These are phyloP conservation scores for Ceratocystis huliohia DNA, from an alignment of 2,329 filamentous ascomycete species.

Conservation along the genomic window DNA sequence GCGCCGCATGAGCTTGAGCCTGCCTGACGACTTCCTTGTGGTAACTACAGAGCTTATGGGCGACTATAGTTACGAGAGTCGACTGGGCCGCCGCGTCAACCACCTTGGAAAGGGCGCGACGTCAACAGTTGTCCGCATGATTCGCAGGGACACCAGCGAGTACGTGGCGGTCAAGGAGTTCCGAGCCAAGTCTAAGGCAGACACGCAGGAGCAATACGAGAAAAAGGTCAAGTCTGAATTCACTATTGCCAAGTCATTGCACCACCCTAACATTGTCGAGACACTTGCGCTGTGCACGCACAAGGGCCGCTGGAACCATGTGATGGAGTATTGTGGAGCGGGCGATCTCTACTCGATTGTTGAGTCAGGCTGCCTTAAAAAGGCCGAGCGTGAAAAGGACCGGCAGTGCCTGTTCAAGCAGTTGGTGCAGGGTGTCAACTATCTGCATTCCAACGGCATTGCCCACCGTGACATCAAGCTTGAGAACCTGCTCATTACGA, in stretches of 20 bases:
- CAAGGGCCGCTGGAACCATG: conserved; percentile 69
- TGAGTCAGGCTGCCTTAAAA: conserved; percentile 54
- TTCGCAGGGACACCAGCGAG: conserved; percentile 52
- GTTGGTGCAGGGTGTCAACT: conserved; percentile 66
- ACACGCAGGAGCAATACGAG: conserved; percentile 62
- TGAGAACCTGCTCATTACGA: conserved; percentile 70
- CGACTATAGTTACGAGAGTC: conserved; percentile 59
- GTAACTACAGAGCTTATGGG: conserved; percentile 54
- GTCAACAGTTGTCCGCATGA: conserved; percentile 71
- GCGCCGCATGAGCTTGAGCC: conserved; percentile 59
- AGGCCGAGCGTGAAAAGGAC: conserved; percentile 52
- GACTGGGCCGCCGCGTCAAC: conserved; percentile 60
- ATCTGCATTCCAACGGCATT: conserved; percentile 72
- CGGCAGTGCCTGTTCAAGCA: conserved; percentile 83
- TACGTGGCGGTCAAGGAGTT: conserved; percentile 83
- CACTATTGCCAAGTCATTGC: conserved; percentile 70
- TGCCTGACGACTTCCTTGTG: conserved; percentile 62
- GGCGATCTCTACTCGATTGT: conserved; percentile 71
- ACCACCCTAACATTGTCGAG: conserved; percentile 79
- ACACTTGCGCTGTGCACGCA: conserved; percentile 65
- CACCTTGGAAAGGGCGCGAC: conserved; percentile 71
- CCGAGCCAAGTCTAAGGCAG: conserved; percentile 54
- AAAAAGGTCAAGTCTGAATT: conserved; percentile 88
- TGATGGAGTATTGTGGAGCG: conserved; percentile 82
- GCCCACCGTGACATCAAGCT: conserved; percentile 86